Evolutionary conservation across 331 rosid genomes (phyloP).

Genomic region (Rosa hybrid): DNA sequence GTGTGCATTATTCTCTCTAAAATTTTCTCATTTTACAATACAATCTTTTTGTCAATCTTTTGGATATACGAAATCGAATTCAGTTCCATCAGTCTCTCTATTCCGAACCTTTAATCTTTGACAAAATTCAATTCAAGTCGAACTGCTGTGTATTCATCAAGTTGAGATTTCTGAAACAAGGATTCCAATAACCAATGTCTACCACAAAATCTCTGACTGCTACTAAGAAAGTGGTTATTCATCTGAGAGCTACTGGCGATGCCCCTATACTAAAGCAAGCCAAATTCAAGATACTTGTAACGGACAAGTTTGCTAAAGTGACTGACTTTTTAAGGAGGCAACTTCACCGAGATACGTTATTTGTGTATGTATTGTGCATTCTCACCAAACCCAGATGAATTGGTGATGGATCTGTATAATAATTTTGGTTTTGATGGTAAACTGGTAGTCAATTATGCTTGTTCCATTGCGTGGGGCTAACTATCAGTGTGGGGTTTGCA

Average conservation of each 20-base stretch:
- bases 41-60: no score
- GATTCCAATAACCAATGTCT: conserved; percentile 42
- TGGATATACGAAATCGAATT: background rate
- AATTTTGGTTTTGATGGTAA: conserved; percentile 94
- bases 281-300: conserved; percentile 81
- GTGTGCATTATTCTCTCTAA: no score
- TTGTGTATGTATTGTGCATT: conserved; percentile 87
- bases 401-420: conserved; percentile 70
- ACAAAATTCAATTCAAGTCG: background rate
- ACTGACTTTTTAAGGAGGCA: conserved; percentile 80
- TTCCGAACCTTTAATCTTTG: background rate
- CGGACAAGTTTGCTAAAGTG: conserved; percentile 85
- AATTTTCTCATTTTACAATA: no score
- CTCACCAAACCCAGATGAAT: conserved; percentile 86
- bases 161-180: background rate
- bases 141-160: background rate
- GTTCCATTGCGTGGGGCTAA: conserved; percentile 97
- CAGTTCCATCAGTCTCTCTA: background rate
- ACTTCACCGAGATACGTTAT: conserved; percentile 83
- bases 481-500: conserved; percentile 26
- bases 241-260: conserved; percentile 95
- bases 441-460: conserved; percentile 82
- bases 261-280: conserved; percentile 95
- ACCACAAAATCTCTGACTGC: conserved; percentile 58
- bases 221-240: conserved; percentile 85